Evolutionary conservation across 352 stramenopile species (phyloP).

Genomic region (Phytophthora nicotianae): DNA sequence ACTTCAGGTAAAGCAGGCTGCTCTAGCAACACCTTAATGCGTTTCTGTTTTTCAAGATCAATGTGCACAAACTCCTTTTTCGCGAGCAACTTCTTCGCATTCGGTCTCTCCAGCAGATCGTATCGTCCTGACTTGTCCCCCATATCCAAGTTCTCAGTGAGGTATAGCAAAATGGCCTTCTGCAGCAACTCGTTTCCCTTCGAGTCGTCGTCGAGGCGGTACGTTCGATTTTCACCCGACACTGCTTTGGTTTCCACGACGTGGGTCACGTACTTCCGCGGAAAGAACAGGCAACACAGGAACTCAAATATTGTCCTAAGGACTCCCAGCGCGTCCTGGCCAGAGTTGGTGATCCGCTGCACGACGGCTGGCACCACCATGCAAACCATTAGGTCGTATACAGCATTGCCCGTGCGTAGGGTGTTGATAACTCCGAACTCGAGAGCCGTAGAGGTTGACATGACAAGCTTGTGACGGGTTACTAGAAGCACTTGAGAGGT

Average conservation of each 20-base stretch:
- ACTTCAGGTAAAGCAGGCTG: no score
- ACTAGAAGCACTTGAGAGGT: constrained; percentile 2
- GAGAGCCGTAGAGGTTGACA: constrained; percentile 43
- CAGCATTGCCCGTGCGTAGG: constrained; percentile 47
- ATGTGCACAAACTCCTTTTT: no score
- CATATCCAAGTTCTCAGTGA: constrained; percentile 43
- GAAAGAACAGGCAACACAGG: constrained; percentile 14
- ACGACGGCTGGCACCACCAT: constrained; percentile 57
- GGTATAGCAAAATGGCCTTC: constrained; percentile 52
- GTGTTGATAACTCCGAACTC: constrained; percentile 58
- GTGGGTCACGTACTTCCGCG: constrained; percentile 12
- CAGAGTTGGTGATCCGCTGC: constrained; percentile 32
- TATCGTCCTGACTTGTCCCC: constrained; percentile 42
- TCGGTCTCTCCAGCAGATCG: constrained; percentile 42
- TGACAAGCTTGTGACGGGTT: not conserved
- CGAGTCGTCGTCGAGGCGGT: constrained; percentile 33
- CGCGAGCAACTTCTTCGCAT: not conserved
- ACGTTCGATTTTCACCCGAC: constrained; percentile 20
- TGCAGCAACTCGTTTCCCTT: constrained; percentile 52
- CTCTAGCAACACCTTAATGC: no score
- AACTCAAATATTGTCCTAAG: constrained; percentile 6
- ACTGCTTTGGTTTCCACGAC: constrained; percentile 42
- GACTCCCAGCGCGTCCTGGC: constrained; percentile 19
- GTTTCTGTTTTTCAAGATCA: no score
- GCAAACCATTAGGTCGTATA: constrained; percentile 64